Evolutionary conservation across 768 basidiomycete species (phyloP).

Genomic region (Collybia nuda): DNA sequence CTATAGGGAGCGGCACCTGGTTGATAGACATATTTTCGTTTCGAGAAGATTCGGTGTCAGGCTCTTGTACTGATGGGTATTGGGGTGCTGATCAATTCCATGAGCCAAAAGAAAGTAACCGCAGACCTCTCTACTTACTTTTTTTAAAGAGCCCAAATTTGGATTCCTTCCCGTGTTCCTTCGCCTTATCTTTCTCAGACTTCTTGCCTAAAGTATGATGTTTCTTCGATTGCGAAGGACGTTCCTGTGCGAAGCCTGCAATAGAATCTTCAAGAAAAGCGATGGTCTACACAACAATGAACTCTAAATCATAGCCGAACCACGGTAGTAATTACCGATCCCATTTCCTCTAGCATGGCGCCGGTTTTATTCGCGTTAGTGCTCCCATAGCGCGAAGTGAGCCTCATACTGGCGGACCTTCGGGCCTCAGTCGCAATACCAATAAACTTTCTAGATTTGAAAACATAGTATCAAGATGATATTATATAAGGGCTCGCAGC

Average conservation of each 20-base stretch:
- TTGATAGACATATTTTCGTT: slow-evolving; percentile 8
- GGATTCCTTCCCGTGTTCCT: slow-evolving; percentile 33
- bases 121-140: slow-evolving; percentile 32
- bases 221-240: slow-evolving; percentile 34
- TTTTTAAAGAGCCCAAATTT: slow-evolving; percentile 66
- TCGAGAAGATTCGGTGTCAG: slow-evolving; percentile 5
- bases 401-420: slow-evolving; percentile 40
- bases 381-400: slow-evolving; percentile 41
- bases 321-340: slow-evolving; percentile 40
- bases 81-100: slow-evolving; percentile 18
- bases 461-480: neutral
- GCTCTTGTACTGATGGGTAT: slow-evolving; percentile 20
- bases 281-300: slow-evolving; percentile 44
- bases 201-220: slow-evolving; percentile 41
- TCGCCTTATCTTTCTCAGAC: slow-evolving; percentile 50
- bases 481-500: slow-evolving; percentile 9
- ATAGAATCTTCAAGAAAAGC: slow-evolving; percentile 58
- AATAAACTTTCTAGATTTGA: slow-evolving; percentile 56
- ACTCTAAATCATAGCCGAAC: neutral
- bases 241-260: slow-evolving; percentile 38
- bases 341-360: slow-evolving; percentile 65
- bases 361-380: slow-evolving; percentile 47
- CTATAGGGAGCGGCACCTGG: slow-evolving; percentile 23
- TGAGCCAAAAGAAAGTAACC: slow-evolving; percentile 1
- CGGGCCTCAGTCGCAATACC: slow-evolving; percentile 45